Evolutionary conservation across 2,329 filamentous ascomycete species (phyloP), one percentile per base, ranked within the genome.

Genomic region (Trichoderma semiorbis): DNA sequence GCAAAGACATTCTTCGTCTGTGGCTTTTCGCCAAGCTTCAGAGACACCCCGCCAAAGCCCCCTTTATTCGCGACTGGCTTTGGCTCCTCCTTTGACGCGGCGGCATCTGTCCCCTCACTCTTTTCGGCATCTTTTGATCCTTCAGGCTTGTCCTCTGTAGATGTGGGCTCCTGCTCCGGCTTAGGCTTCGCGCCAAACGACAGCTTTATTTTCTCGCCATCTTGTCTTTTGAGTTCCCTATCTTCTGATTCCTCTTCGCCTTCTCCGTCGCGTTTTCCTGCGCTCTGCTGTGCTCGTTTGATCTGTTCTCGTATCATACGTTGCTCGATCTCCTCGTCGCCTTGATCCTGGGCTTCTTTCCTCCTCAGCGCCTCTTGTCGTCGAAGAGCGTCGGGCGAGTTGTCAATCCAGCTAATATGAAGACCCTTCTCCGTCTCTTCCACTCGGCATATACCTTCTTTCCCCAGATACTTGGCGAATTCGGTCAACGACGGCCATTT

Each of bases 331-430:
- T 97, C 93, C 79, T 98, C 95, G 76, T 98, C 95, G 2, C 94
- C 94, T 76, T 93, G 93, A 77, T 98, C 95, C 81, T 95, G 91
- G 70, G 92, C 88, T 80, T 98, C 95, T 80, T 94, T 95, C 78
- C 91, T 90, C 75, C 91, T 85, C 63, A 98, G 86, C 30, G 93
- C 93, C 75, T 98, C 95, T 74, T 93, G 89, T 65, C 95, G 85
- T 76, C 89, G 86, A 74, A 98, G 83, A 1, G 94, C 93, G 70
- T 97, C 95, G 0, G 94, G 93, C 43, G 92, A 95, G 77, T 95
- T 94, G 78, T 99, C 95, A 72, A 98, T 91, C 93, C 95, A 99
- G 1, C 92, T 87, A 69, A 99, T 90, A 77, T 94, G 92, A 53
- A 98, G 77, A 0, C 93, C 96, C 80, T 97, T 95, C 7, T 90